Evolutionary conservation across 768 basidiomycete species (phyloP), one percentile per base, ranked within the genome.

Genomic region (Tylopilus sp.): DNA sequence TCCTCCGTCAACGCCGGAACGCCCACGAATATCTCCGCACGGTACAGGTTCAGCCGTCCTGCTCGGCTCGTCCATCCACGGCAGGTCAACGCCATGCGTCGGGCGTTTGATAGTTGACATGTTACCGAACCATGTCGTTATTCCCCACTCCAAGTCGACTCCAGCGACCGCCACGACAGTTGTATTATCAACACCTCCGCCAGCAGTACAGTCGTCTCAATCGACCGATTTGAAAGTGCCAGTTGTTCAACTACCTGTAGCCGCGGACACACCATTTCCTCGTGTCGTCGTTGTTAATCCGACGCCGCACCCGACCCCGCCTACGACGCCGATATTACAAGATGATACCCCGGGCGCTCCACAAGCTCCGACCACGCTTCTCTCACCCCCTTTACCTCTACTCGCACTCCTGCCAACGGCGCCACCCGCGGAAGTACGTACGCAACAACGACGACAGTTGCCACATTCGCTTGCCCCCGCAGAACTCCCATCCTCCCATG

Each of bases 291-390:
- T 91, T 20, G 81, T 89, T 9, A 82, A 85, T 57, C 86, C 88
- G 17, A 89, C 88, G 0, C 88, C 87, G 3, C 85, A 84, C 56
- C 86, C 84, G 1, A 91, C 89, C 1, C 88, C 89, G 7, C 89
- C 88, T 3, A 77, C 82, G 2, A 87, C 86, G 1, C 88, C 86
- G 9, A 63, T 75, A 45, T 58, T 77, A 47, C 63, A 63, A 22
- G 53, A 69, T 44, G 49, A 55, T 26, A 54, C 30, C 11, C 61
- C 54, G 47, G 55, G 53, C 33, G 57, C 30, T 39, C 66, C 51
- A 46, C 69, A 62, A 31, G 65, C 61, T 15, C 63, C 51, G 22
- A 62, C 63, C 40, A 50, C 58, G 4, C 60, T 61, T 49, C 68
- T 61, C 45, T 63, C 60, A 18, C 73, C 59, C 43, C 72, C 57